Conservation (phyloP, 768 basidiomycete species). For the Nidula microcarpa region DNA sequence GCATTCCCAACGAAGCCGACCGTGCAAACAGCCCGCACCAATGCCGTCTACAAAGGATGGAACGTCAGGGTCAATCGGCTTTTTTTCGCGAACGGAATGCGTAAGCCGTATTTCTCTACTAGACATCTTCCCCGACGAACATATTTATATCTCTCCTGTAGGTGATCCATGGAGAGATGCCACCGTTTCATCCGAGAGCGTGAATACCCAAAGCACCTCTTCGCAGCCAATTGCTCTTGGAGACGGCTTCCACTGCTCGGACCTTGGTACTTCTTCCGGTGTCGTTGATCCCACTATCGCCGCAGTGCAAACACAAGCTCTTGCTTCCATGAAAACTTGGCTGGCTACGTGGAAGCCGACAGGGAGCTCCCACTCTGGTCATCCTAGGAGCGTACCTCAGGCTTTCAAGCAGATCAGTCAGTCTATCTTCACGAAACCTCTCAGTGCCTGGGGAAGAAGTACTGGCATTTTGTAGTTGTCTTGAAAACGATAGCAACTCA, state of each 20-base stretch:
- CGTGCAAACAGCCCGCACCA: constrained; percentile 39
- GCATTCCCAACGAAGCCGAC: constrained; percentile 47
- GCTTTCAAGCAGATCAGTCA: constrained; percentile 2
- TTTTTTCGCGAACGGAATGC: constrained; percentile 68
- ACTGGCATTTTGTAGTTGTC: not conserved
- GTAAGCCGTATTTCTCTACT: too few species aligned
- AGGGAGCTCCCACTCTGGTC: constrained; percentile 1
- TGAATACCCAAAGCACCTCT: constrained; percentile 41
- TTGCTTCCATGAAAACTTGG: constrained; percentile 55
- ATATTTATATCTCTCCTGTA: constrained; percentile 16
- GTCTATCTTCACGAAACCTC: constrained; percentile 18
- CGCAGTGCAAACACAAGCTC: constrained; percentile 49
- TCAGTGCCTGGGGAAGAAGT: constrained; percentile 26
- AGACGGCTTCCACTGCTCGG: constrained; percentile 69
- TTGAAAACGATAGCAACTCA: too few species aligned
- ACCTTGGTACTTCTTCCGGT: constrained; percentile 40
- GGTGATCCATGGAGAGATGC: constrained; percentile 75
- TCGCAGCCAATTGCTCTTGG: constrained; percentile 53
- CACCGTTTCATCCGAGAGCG: constrained; percentile 58
- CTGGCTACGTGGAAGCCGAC: constrained; percentile 28
- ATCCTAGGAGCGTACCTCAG: constrained; percentile 11
- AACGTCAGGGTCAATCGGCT: constrained; percentile 50
- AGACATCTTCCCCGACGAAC: too few species aligned
- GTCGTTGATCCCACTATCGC: constrained; percentile 45
- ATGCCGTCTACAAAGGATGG: constrained; percentile 60